Evolutionary conservation across 257 asterid genomes (phyloP), one percentile per base, ranked within the genome.

Genomic region (Salvia splendens): DNA sequence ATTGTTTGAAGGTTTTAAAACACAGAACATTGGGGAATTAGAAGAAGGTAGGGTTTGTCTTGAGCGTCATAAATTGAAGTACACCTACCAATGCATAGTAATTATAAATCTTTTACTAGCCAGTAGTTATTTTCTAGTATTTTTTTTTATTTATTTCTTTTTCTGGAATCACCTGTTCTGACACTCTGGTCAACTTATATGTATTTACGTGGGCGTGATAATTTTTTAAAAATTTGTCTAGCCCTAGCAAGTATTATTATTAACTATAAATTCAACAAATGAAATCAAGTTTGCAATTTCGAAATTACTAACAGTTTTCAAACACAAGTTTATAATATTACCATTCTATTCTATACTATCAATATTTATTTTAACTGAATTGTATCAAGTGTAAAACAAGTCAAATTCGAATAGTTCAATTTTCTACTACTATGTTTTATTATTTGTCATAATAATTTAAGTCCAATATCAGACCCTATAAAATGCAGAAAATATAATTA

Each of bases 51-150:
- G 60, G 38, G 7, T 28, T 41, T 60, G 16, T 11, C 15, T 41
- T 60, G 16, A 61, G 55, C 30, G 42, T 9, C 67, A 68, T 57
- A 61, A 69, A 63, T 56, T 59, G 24, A 47, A 63, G 61, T 64
- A 50, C 76, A 58, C 65, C 36, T 67, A 61, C 57, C 72, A 4
- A 77, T 68, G 75, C 71, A 61, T 77, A 62, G 78, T 62, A 77
- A 77, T 38, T 71, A 59, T 52, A 66, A 71, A 76, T 58, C 17
- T 32, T 49, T 47, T 58, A 49, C 28, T 9, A 11, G 42, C 53
- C 68, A 75, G 64, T 56, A 12, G 52, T 4, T 7, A 12, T 4
- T 48, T 8, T 51, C 9, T 16, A n/a, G n/a, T n/a, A 5, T 68
- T 12, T 15, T 35, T 20, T 24, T 14, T 42, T 5, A 0, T 53